These are phyloP conservation scores for Mesembryanthemum crystallinum DNA, from an alignment of 148 eudicot species.

Conservation along the genomic window DNA sequence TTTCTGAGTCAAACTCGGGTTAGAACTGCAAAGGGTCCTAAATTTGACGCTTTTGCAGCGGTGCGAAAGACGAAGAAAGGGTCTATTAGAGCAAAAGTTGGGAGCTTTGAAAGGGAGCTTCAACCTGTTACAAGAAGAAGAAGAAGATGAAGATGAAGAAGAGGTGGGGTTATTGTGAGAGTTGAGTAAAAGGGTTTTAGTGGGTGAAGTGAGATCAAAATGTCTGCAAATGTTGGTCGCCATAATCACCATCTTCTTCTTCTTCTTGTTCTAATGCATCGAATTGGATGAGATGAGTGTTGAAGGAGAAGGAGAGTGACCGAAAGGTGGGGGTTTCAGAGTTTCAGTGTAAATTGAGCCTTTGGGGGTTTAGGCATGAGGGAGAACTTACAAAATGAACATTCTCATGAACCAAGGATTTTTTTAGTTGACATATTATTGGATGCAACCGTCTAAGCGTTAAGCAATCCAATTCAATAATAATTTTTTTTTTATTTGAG, in stretches of 20 bases:
- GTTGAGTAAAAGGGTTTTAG: background rate
- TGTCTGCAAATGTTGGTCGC: constrained; percentile 23
- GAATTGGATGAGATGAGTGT: constrained; percentile 11
- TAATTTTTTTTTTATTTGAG: too few species aligned
- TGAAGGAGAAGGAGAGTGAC: background rate
- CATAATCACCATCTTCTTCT: constrained; percentile 9
- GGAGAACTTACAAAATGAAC: background rate
- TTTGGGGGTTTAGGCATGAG: too few species aligned
- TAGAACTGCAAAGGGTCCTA: constrained; percentile 23
- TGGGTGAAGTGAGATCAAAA: constrained; percentile 2
- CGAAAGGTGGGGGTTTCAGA: too few species aligned
- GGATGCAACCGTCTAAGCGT: too few species aligned
- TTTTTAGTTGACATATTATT: too few species aligned
- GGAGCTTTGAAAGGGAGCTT: constrained; percentile 20
- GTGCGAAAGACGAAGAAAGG: constrained; percentile 15
- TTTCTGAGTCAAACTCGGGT: constrained; percentile 7
- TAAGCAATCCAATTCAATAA: too few species aligned
- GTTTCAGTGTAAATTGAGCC: background rate
- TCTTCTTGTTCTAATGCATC: constrained; percentile 13
- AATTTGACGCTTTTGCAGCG: constrained; percentile 24
- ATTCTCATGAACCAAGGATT: background rate
- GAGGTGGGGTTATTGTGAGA: constrained; percentile 16
- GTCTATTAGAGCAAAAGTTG: constrained; percentile 23
- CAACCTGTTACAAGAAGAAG: background rate
- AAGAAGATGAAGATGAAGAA: constrained; percentile 1